Base-by-base conservation (phyloP, 345 rosid genomes). In the Salix suchowensis region DNA sequence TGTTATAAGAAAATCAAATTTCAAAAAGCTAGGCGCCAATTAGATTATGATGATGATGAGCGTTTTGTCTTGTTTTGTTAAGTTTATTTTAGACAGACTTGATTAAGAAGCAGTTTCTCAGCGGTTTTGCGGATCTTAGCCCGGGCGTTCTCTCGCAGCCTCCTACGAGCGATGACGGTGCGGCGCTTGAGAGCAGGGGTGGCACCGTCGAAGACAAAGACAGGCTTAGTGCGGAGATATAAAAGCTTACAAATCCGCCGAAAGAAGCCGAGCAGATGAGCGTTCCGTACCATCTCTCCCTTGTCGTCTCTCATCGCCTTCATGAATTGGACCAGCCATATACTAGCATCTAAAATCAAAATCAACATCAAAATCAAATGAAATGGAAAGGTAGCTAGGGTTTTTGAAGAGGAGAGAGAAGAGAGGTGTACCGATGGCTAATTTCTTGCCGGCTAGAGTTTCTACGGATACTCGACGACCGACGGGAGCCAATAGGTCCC, bases 391-490 rank as follows among this genome's bases (percentile, higher is more conserved):
- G 12, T 37, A 36, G 42, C 14, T 28, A 37, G 37, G 8, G 40
- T 66, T 42, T 48, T 71, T 32, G 9, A 67, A 3, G 48, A 75
- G 40, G 44, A 73, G 66, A 44, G 76, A 46, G 26, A 68, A n/a
- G 11, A 15, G 72, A 58, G 50, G 64, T 62, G 62, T 79, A 94
- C 98, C 97, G 48, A 93, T 89, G 72, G 98, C 98, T 58, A 91
- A 89, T 74, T 84, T 93, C 81, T 89, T 91, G 1, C 94, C 96
- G 78, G 98, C 84, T 48, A 96, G 86, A 79, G 99, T 96, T 78
- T 93, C 97, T 34, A 96, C 98, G 61, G 98, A 96, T 2, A 93
- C 99, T 61, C 99, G 97, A 26, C 97, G 96, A 79, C 99, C 97
- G 40, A 93, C 97, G 65, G 96, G 99, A 18, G 98, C 83, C 21